Evolutionary conservation across 768 basidiomycete genomes (phyloP).

Genomic region (Suillus ampliporus): DNA sequence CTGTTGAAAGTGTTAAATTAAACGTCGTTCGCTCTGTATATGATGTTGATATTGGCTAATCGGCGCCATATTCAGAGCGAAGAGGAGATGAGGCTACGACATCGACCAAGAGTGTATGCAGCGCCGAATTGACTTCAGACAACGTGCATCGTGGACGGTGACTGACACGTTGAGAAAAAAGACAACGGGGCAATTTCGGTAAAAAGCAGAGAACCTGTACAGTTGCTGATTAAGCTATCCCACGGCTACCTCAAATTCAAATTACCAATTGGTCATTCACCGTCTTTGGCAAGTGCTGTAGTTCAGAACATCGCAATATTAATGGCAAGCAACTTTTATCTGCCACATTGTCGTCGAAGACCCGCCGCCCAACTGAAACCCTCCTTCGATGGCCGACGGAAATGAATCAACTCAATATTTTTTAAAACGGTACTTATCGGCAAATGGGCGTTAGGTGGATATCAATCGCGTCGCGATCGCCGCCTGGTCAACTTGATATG

Average conservation of each 20-base stretch:
- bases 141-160: neutral
- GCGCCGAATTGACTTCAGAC: neutral
- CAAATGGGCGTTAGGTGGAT: neutral
- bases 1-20: neutral
- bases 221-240: slow-evolving; percentile 31
- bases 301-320: too few species aligned
- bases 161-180: neutral
- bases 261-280: slow-evolving; percentile 8
- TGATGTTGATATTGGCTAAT: neutral
- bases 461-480: neutral
- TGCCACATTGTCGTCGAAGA: neutral
- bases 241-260: slow-evolving; percentile 12
- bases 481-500: neutral
- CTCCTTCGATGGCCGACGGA: neutral
- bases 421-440: neutral
- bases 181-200: neutral
- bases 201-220: slow-evolving; percentile 17
- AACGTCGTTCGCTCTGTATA: neutral
- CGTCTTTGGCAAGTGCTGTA: too few species aligned
- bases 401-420: neutral
- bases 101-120: neutral
- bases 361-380: neutral
- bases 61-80: too few species aligned
- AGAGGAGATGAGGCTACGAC: neutral
- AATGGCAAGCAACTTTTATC: too few species aligned